Percentiles rank a stretch among this genome's conserved stretches.
Evolutionary conservation across 306 rosid species (phyloP).

Genomic region (Mimosa bimucronata): DNA sequence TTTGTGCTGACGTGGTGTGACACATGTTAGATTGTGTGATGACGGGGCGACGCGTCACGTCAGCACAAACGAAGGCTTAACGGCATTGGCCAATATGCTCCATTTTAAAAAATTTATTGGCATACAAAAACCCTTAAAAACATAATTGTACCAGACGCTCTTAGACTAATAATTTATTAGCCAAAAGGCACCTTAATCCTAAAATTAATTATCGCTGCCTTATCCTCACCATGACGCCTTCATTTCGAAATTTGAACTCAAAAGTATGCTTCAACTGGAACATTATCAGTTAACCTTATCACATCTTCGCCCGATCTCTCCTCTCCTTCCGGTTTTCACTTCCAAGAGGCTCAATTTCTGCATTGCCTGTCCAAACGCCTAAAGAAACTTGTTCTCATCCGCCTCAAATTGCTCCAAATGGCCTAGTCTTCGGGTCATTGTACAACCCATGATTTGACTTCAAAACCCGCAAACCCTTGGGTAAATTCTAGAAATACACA

Average conservation of each 20-base stretch:
- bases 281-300: slow-evolving; percentile 71
- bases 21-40: no score
- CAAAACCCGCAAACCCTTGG: slow-evolving; percentile 69
- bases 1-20: no score
- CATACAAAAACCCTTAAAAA: no score
- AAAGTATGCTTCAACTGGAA: not conserved
- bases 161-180: no score
- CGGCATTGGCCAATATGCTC: no score
- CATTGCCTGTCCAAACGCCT: slow-evolving; percentile 68
- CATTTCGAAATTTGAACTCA: not conserved
- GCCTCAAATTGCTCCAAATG: slow-evolving; percentile 59
- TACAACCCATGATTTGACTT: slow-evolving; percentile 73
- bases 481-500: slow-evolving; percentile 76
- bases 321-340: slow-evolving; percentile 63
- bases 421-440: slow-evolving; percentile 55
- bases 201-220: slow-evolving; percentile 19
- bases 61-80: no score
- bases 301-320: slow-evolving; percentile 88
- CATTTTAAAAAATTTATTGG: no score
- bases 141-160: no score
- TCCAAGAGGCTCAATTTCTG: slow-evolving; percentile 71
- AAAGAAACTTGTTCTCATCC: slow-evolving; percentile 59
- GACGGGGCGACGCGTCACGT: no score
- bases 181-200: no score
- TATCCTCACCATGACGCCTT: not conserved